Evolutionary conservation across 2,329 filamentous ascomycete genomes (phyloP), one percentile per base, ranked within the genome.

Genomic region (Gyromitra esculenta): DNA sequence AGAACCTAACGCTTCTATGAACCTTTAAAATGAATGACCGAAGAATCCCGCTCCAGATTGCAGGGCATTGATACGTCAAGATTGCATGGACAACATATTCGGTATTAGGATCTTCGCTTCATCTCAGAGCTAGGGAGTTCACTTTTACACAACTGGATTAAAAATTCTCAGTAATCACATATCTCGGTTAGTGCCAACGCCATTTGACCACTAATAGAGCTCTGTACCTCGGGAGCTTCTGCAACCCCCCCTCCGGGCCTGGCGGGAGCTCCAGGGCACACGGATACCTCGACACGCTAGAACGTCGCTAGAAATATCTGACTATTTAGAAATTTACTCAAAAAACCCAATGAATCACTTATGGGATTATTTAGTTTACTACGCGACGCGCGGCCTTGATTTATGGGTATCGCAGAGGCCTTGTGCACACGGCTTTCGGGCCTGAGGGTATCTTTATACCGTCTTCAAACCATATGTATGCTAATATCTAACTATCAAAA

Each of bases 11-110:
- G 39, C 21, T 25, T 62, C 9, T 8, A 25, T n/a, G 41, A 25
- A 43, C 57, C 37, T 41, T 5, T n/a, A 21, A 43, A 21, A 6
- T 43, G 13, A 11, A 43, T 25, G 50, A 18, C 21, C 13, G 4
- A 31, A 56, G 18, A 67, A 21, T 54, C 56, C 41, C 64, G 64
- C 48, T 35, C 31, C 35, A 41, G 35, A 31, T 67, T 67, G 48
- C 37, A 56, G 18, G 50, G 50, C n/a, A 13, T 25, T 31, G 25
- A 21, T 43, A 68, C 65, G 65, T 68, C 65, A 68, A 43, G 52
- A 68, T 57, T 68, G 21, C 65, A 25, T 18, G 52, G 35, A 25
- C 65, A 45, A 59, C 21, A 8, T 4, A 25, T 67, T 67, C 52
- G 18, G n/a, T 21, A 31, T 31, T 31, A 31, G 39, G 18, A 18